These are phyloP conservation scores for Sarcodon aspratus DNA, from an alignment of 768 basidiomycete species.

Conservation along the genomic window DNA sequence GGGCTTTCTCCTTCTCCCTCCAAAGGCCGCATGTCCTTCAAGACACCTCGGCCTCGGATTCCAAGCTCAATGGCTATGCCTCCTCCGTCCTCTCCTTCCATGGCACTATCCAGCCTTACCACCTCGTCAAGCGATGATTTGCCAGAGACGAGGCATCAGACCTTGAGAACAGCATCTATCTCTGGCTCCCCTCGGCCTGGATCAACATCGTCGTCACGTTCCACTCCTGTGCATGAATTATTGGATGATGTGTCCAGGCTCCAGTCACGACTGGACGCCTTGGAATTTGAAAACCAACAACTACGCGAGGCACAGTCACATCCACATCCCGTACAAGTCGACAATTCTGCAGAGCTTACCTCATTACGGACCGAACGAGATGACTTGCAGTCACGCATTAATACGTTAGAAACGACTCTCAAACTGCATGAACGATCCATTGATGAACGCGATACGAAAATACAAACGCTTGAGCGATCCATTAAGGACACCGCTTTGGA, in stretches of 20 bases:
- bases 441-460: slow-evolving; percentile 30
- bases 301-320: slow-evolving; percentile 21
- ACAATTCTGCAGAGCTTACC: slow-evolving; percentile 7
- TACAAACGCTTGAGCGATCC: slow-evolving; percentile 36
- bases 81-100: slow-evolving; percentile 56
- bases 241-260: slow-evolving; percentile 26
- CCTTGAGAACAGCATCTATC: slow-evolving; percentile 5
- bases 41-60: slow-evolving; percentile 52
- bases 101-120: slow-evolving; percentile 18
- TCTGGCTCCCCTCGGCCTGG: slow-evolving; percentile 21
- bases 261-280: slow-evolving; percentile 38
- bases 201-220: slow-evolving; percentile 21
- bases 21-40: slow-evolving; percentile 22
- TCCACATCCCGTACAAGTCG: not conserved
- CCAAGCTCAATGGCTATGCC: slow-evolving; percentile 76
- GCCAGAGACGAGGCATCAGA: slow-evolving; percentile 4
- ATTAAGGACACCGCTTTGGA: slow-evolving; percentile 24
- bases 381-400: slow-evolving; percentile 24
- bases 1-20: slow-evolving; percentile 29
- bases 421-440: slow-evolving; percentile 29
- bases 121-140: slow-evolving; percentile 25
- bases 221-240: slow-evolving; percentile 19
- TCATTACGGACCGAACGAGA: slow-evolving; percentile 33
- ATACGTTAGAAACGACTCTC: slow-evolving; percentile 31
- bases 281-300: slow-evolving; percentile 63